phyloP scores from a whole-genome alignment of 768 basidiomycete species.

The Leccinum boreale region DNA sequence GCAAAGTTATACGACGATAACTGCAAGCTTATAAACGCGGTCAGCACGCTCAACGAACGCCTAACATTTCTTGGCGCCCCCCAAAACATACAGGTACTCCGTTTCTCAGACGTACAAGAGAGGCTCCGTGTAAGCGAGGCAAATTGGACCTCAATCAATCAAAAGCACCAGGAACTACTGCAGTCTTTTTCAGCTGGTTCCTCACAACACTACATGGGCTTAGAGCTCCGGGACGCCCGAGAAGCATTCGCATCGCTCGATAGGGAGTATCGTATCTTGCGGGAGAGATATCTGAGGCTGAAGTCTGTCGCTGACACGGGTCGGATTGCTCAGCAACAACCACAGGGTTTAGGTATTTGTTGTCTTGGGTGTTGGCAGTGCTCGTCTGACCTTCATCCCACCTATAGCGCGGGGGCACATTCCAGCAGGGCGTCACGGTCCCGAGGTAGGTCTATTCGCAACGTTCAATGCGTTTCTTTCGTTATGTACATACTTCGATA shows the following conservation, averaged over 20 bases:
- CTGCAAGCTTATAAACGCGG: slow-evolving; percentile 24
- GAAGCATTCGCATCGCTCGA: slow-evolving; percentile 22
- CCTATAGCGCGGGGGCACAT: not conserved
- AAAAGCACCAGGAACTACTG: slow-evolving; percentile 27
- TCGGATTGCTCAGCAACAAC: slow-evolving; percentile 6
- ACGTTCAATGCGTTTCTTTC: not conserved
- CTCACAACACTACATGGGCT: slow-evolving; percentile 12
- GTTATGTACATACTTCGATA: not conserved
- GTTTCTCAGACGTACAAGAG: slow-evolving; percentile 25
- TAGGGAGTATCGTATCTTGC: slow-evolving; percentile 17
- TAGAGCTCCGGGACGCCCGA: slow-evolving; percentile 18
- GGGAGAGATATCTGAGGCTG: slow-evolving; percentile 21
- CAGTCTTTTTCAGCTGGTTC: slow-evolving; percentile 9
- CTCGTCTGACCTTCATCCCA: not conserved
- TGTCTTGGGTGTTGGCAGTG: not conserved
- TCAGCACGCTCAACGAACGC: slow-evolving; percentile 32
- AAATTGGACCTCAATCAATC: slow-evolving; percentile 12
- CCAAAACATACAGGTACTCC: slow-evolving; percentile 14
- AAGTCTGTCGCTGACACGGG: slow-evolving; percentile 5
- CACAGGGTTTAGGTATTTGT: slow-evolving; percentile 5
- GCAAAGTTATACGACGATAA: slow-evolving; percentile 40
- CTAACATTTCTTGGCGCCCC: slow-evolving; percentile 19
- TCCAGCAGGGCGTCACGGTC: slow-evolving; percentile 6
- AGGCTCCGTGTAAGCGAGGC: slow-evolving; percentile 23
- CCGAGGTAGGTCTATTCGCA: slow-evolving; percentile 10